Conservation (phyloP, 495 filamentous ascomycete genomes). For the Pseudoneurospora amorphoporcata region DNA sequence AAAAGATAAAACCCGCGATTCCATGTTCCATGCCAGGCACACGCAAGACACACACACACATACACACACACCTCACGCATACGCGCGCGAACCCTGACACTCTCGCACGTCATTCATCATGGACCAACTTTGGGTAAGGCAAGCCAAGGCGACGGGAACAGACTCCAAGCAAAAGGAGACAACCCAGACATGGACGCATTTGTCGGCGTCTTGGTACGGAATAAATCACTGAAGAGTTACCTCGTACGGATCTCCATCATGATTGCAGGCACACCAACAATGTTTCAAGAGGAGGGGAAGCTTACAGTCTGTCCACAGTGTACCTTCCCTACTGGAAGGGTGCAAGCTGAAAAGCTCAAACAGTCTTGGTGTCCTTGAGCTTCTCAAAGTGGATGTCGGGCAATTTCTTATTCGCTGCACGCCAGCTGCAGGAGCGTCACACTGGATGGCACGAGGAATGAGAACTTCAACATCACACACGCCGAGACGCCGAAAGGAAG, state of each 20-base stretch:
- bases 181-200: not conserved
- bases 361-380: not conserved
- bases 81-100: not conserved
- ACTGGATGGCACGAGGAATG: slow-evolving; percentile 2
- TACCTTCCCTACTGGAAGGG: not conserved
- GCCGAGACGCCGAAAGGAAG: not conserved
- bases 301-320: not conserved
- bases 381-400: slow-evolving; percentile 26
- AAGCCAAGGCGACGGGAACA: not conserved
- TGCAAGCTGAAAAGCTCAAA: not conserved
- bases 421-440: slow-evolving; percentile 11
- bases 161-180: not conserved
- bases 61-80: not conserved
- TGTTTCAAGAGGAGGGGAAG: not conserved
- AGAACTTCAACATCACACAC: not conserved
- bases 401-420: slow-evolving; percentile 26
- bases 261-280: not conserved
- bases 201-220: not conserved
- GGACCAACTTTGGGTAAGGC: not conserved
- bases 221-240: not conserved
- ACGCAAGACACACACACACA: not conserved
- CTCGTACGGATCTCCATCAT: not conserved
- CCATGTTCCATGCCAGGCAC: not conserved
- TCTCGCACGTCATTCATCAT: not conserved
- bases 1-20: not conserved